Evolutionary conservation across 352 stramenopile genomes (phyloP), one percentile per base, ranked within the genome.

Genomic region (Chrysophaeum taylorii): DNA sequence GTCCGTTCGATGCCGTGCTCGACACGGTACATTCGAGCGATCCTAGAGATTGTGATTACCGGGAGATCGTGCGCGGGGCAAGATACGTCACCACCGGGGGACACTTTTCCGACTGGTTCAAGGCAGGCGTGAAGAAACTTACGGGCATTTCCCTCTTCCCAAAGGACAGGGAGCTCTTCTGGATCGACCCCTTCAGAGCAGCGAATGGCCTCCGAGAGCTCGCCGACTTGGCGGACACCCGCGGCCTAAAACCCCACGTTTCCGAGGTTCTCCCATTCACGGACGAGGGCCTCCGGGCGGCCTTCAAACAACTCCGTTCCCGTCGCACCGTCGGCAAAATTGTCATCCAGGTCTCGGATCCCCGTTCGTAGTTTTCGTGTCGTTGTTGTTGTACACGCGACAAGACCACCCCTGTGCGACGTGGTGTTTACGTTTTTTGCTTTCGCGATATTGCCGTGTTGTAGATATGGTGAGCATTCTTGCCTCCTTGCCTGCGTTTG

Each of bases 11-110:
- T 72, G 9, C 78, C 0, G 69, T 82, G 5, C 37, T 82, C 5
- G 77, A 82, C 70, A 73, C 67, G 64, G 75, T 82, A 21, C 76
- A 66, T 9, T 77, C 69, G 64, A 73, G 57, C 4, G 70, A 82
- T 61, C 61, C 73, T 21, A 23, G 68, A 21, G 68, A 80, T 48
- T 39, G 48, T 14, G 43, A 66, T 16, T 80, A 78, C 61, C 52
- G 35, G 27, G 64, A 42, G 18, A 0, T 29, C 23, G 33, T 38
- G 18, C 23, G n/a, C 31, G 23, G 25, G 41, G 31, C 50, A 70
- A 60, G 31, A 43, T 71, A 71, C 48, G 48, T 71, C 35, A 37
- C 67, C 14, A 36, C 67, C 29, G 67, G 67, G 12, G 67, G 67
- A 4, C 25, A 18, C 27, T 27, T 29, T 23, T 7, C 9, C 0